Evolutionary conservation across 2,329 filamentous ascomycete genomes (phyloP).

Genomic region (Aspergillus aculeatus): DNA sequence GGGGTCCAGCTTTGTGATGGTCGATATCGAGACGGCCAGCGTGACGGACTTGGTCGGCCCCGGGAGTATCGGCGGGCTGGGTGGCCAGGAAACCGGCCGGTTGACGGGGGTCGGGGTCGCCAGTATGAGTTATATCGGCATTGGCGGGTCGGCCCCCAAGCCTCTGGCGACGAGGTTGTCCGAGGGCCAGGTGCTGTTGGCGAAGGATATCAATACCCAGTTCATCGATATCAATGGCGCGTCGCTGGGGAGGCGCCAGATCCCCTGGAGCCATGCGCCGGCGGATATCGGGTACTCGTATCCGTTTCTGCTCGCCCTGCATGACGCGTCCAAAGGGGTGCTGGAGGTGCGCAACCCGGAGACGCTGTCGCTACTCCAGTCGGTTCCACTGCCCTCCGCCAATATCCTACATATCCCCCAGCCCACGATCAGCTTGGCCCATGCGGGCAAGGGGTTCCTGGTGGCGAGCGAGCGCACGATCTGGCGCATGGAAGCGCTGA

Average conservation of each 20-base stretch:
- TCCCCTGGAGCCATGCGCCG: constrained; percentile 87
- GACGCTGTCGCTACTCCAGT: constrained; percentile 85
- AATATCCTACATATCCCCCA: constrained; percentile 87
- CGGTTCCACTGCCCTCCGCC: constrained; percentile 75
- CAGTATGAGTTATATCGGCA: constrained; percentile 95
- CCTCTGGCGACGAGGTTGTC: constrained; percentile 80
- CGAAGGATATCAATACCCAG: constrained; percentile 94
- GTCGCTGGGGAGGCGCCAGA: constrained; percentile 75
- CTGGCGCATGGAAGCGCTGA: constrained; percentile 92
- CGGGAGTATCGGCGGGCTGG: constrained; percentile 65
- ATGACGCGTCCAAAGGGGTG: constrained; percentile 76
- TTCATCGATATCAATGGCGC: constrained; percentile 86
- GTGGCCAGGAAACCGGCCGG: constrained; percentile 65
- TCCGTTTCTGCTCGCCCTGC: constrained; percentile 86
- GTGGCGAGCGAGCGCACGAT: constrained; percentile 87
- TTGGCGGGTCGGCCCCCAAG: constrained; percentile 87
- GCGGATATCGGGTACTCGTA: constrained; percentile 95
- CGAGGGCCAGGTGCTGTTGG: constrained; percentile 83
- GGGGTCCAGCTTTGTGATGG: constrained; percentile 85
- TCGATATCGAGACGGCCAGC: constrained; percentile 74
- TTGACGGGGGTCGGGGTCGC: constrained; percentile 81
- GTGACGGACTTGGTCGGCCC: constrained; percentile 77
- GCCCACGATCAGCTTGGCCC: constrained; percentile 88
- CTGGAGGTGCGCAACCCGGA: constrained; percentile 91
- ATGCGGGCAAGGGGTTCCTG: constrained; percentile 93